Evolutionary conservation across 805 yeast genomes (phyloP).

Genomic region (Lipomyces yamadae): DNA sequence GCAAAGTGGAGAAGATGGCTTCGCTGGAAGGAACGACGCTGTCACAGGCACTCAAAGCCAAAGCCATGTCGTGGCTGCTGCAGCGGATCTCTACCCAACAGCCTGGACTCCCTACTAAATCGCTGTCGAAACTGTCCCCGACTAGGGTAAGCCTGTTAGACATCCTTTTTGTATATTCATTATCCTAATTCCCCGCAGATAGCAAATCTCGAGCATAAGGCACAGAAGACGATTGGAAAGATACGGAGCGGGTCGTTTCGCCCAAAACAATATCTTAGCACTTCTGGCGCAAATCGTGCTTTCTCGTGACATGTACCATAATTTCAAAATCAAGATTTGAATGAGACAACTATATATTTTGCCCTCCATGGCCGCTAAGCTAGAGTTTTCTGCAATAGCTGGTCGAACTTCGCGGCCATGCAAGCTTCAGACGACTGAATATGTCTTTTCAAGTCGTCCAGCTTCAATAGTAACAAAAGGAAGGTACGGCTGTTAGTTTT

Average conservation of each 20-base stretch:
- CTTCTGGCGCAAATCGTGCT: too few relatives aligned
- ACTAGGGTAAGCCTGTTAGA: not conserved
- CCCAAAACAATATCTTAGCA: not conserved
- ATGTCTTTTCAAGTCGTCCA: too few relatives aligned
- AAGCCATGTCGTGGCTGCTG: not conserved
- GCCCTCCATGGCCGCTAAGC: too few relatives aligned
- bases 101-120: not conserved
- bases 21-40: not conserved
- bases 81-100: not conserved
- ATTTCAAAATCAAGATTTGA: too few relatives aligned
- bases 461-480: too few relatives aligned
- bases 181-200: not conserved
- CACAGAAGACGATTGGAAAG: not conserved
- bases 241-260: not conserved
- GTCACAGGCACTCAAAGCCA: not conserved
- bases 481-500: too few relatives aligned
- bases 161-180: not conserved
- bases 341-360: too few relatives aligned
- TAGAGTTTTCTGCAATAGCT: too few relatives aligned
- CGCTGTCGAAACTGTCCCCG: not conserved
- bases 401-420: too few relatives aligned
- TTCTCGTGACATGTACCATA: too few relatives aligned
- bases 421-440: too few relatives aligned
- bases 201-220: not conserved
- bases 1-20: not conserved